Conservation (phyloP, 768 basidiomycete species). For the Vishniacozyma victoriae region DNA sequence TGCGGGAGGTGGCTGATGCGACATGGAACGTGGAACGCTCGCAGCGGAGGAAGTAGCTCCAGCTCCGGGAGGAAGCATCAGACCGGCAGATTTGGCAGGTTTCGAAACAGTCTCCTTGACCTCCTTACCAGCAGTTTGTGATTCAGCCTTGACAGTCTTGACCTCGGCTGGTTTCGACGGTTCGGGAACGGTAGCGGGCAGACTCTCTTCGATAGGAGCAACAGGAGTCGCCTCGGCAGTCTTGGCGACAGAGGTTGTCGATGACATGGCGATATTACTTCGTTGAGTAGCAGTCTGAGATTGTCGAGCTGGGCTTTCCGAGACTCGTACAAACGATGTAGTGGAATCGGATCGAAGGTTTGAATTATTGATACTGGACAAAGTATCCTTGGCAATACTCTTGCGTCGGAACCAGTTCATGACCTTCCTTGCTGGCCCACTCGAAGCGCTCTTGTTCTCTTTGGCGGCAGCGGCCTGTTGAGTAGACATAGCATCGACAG, state of each 20-base stretch:
- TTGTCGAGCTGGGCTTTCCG: conserved; percentile 1
- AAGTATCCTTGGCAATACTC: conserved; percentile 43
- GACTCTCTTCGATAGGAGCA: conserved; percentile 5
- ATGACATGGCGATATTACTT: conserved; percentile 17
- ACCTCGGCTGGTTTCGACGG: neutral
- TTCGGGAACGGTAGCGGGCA: neutral
- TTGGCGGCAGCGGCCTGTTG: conserved; percentile 12
- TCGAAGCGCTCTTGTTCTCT: conserved; percentile 32
- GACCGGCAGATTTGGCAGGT: conserved; percentile 14
- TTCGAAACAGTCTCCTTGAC: neutral
- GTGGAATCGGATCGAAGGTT: conserved; percentile 22
- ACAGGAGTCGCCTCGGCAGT: conserved; percentile 15
- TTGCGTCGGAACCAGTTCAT: conserved; percentile 90
- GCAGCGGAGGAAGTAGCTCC: conserved; percentile 24
- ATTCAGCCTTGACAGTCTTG: neutral
- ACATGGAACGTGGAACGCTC: conserved; percentile 18
- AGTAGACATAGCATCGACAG: conserved; percentile 29
- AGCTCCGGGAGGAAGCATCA: conserved; percentile 1
- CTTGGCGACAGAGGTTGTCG: conserved; percentile 23
- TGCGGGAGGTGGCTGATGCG: conserved; percentile 16
- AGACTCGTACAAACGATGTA: conserved; percentile 30
- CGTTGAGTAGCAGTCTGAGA: conserved; percentile 6
- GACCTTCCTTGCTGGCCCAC: conserved; percentile 68
- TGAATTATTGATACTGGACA: conserved; percentile 13
- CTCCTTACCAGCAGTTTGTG: neutral